These are phyloP conservation scores for Stentor coeruleus DNA, from an alignment of 73 alveolate species.

Conservation along the genomic window DNA sequence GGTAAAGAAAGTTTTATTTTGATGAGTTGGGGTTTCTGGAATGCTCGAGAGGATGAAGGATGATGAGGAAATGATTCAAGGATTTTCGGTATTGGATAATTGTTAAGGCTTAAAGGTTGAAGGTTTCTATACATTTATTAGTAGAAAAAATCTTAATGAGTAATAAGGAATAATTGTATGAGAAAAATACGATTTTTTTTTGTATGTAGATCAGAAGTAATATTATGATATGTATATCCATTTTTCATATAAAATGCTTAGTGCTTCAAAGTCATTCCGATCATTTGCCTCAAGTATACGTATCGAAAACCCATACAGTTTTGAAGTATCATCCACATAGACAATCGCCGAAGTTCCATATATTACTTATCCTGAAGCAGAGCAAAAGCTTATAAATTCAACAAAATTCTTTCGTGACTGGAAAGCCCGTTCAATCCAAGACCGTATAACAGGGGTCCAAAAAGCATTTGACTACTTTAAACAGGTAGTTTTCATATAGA, in stretches of 20 bases:
- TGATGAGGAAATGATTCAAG: too few species aligned
- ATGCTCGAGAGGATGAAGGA: too few species aligned
- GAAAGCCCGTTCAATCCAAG: not conserved
- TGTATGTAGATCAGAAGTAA: too few species aligned
- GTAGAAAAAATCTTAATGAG: too few species aligned
- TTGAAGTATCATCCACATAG: slow-evolving; percentile 25
- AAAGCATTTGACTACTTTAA: slow-evolving; percentile 21
- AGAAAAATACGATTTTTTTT: too few species aligned
- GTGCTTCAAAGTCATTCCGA: not conserved
- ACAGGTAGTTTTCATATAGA: slow-evolving; percentile 30
- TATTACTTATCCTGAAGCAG: slow-evolving; percentile 21
- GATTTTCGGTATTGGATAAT: too few species aligned
- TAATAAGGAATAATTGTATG: too few species aligned
- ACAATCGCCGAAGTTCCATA: slow-evolving; percentile 32
- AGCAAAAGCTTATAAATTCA: not conserved
- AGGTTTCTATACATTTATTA: too few species aligned
- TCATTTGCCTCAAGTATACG: slow-evolving; percentile 12
- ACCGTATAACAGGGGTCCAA: slow-evolving; percentile 19
- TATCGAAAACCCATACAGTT: slow-evolving; percentile 42
- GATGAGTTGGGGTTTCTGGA: too few species aligned
- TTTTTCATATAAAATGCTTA: not conserved
- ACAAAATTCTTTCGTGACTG: not conserved
- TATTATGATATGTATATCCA: not conserved
- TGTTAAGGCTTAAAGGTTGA: too few species aligned
- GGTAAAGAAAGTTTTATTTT: too few species aligned